Evolutionary conservation across 805 yeast species (phyloP).

Genomic region (Lachancea dasiensis): DNA sequence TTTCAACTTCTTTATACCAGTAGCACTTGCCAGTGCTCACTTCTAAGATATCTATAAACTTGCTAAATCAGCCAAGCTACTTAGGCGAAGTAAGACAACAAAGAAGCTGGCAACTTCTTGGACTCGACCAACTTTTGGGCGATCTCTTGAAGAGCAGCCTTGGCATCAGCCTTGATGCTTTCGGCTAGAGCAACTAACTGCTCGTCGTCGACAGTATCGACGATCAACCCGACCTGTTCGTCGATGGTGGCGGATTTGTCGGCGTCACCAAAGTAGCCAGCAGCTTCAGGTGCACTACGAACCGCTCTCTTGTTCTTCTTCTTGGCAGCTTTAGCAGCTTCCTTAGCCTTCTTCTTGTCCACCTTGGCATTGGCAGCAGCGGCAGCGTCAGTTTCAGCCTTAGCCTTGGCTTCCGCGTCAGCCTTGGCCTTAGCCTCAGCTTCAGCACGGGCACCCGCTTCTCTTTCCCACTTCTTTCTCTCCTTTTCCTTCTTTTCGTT

Average conservation of each 20-base stretch:
- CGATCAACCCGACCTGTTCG: constrained; percentile 70
- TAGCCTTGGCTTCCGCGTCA: constrained; percentile 82
- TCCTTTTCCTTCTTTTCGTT: constrained; percentile 93
- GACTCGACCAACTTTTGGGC: constrained; percentile 48
- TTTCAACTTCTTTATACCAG: too few species aligned
- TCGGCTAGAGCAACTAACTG: constrained; percentile 70
- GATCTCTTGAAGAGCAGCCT: constrained; percentile 50
- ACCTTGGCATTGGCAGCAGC: constrained; percentile 56
- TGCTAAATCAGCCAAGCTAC: not conserved
- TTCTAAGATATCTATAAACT: not conserved
- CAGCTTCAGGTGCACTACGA: constrained; percentile 78
- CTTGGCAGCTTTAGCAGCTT: constrained; percentile 81
- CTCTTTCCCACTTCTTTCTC: constrained; percentile 93
- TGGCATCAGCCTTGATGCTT: constrained; percentile 55
- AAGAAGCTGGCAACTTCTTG: constrained; percentile 48
- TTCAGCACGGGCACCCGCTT: constrained; percentile 94
- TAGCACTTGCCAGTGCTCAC: not conserved
- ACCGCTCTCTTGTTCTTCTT: constrained; percentile 93
- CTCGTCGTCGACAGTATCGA: constrained; percentile 75
- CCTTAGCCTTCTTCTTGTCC: constrained; percentile 90
- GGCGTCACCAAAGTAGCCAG: constrained; percentile 77
- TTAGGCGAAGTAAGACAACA: constrained; percentile 48
- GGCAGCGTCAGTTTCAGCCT: constrained; percentile 68
- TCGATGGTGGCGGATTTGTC: constrained; percentile 61
- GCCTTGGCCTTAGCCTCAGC: constrained; percentile 86